Conservation (phyloP, 192 early-diverging fungal genomes). For the Coemansia sp. region DNA sequence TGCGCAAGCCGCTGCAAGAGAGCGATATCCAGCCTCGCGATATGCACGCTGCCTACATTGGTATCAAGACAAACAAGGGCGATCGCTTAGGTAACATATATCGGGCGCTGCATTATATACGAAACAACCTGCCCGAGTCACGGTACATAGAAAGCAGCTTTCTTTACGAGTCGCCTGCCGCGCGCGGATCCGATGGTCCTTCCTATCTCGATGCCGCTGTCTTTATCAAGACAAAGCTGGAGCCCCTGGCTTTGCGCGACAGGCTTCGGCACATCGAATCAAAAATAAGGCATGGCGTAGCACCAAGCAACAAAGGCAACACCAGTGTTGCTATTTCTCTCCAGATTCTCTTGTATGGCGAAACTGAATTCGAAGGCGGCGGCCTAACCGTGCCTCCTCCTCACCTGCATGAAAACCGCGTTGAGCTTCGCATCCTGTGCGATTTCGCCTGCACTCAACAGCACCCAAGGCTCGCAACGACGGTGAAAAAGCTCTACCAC, state of each 20-base stretch:
- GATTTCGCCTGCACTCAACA: constrained; percentile 88
- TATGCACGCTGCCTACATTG: constrained; percentile 65
- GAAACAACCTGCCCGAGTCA: constrained; percentile 29
- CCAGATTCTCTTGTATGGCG: constrained; percentile 91
- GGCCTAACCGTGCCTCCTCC: constrained; percentile 85
- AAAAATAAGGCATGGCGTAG: constrained; percentile 71
- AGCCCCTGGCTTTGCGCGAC: constrained; percentile 68
- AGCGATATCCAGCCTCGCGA: not conserved
- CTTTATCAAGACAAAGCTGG: constrained; percentile 77
- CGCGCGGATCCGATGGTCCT: constrained; percentile 92
- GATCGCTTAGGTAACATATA: constrained; percentile 78
- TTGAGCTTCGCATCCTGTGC: constrained; percentile 91
- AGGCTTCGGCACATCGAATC: constrained; percentile 82
- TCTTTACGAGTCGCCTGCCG: constrained; percentile 93
- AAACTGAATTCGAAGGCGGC: constrained; percentile 63
- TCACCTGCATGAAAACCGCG: constrained; percentile 83
- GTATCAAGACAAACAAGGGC: constrained; percentile 89
- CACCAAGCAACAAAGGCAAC: constrained; percentile 75
- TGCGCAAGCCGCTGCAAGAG: not conserved
- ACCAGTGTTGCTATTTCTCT: constrained; percentile 91
- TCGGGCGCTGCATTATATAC: constrained; percentile 60
- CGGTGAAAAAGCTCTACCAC: constrained; percentile 63
- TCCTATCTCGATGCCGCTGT: constrained; percentile 84
- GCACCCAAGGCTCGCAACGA: constrained; percentile 86
- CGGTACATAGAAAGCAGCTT: constrained; percentile 87